Percentiles rank a stretch among this genome's conserved stretches.
Evolutionary conservation across 192 early-diverging fungal species (phyloP).

Genomic region (Lunasporangiospora selenospora): DNA sequence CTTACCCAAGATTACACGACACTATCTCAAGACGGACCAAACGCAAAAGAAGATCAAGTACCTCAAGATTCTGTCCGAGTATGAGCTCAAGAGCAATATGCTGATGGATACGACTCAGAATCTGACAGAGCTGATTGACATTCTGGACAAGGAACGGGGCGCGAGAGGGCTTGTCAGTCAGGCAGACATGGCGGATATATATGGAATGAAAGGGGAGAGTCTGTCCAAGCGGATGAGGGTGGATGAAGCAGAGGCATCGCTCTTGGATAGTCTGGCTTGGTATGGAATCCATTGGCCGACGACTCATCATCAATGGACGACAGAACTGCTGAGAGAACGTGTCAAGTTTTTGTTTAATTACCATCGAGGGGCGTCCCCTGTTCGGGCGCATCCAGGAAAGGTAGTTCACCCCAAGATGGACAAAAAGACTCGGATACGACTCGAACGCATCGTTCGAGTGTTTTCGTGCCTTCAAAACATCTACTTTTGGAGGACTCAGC

Average conservation of each 20-base stretch:
- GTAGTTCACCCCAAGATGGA: slow-evolving; percentile 1
- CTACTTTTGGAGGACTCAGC: slow-evolving; percentile 24
- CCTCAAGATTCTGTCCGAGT: slow-evolving; percentile 46
- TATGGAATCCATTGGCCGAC: slow-evolving; percentile 28
- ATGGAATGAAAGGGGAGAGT: slow-evolving; percentile 49
- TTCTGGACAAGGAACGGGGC: slow-evolving; percentile 45
- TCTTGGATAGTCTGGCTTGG: slow-evolving; percentile 13
- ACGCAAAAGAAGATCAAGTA: slow-evolving; percentile 52
- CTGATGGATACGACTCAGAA: slow-evolving; percentile 48
- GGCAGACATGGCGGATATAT: slow-evolving; percentile 50
- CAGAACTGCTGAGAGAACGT: slow-evolving; percentile 11
- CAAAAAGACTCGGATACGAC: slow-evolving; percentile 5
- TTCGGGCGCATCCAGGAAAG: not conserved
- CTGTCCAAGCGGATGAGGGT: slow-evolving; percentile 53
- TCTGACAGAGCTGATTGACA: slow-evolving; percentile 45
- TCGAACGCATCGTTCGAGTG: slow-evolving; percentile 17
- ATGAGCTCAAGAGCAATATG: slow-evolving; percentile 53
- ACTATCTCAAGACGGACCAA: slow-evolving; percentile 52
- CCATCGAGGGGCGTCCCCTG: not conserved
- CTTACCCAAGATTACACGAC: slow-evolving; percentile 50
- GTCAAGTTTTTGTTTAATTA: slow-evolving; percentile 23
- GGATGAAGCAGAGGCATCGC: slow-evolving; percentile 37
- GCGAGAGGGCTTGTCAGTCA: slow-evolving; percentile 23
- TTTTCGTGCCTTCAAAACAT: slow-evolving; percentile 30
- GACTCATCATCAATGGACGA: slow-evolving; percentile 20